Evolutionary conservation across 768 basidiomycete species (phyloP), one percentile per base, ranked within the genome.

Genomic region (Russula virescens): DNA sequence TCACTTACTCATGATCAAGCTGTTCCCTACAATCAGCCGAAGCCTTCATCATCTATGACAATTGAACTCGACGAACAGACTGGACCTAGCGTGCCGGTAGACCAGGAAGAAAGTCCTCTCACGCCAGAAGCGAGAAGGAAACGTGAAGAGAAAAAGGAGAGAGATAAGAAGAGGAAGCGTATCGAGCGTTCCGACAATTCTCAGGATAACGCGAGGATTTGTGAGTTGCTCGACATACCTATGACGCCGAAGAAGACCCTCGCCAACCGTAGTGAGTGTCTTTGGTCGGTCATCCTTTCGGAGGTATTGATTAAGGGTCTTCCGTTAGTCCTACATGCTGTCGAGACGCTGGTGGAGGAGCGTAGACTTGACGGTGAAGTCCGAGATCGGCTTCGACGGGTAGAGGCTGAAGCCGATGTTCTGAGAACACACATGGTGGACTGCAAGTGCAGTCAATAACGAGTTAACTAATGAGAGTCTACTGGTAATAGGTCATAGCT

Each of bases 221-320:
- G 35, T 49, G 25, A 14, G 5, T 48, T 58, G 19, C 47, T 58
- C 34, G 2, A n/a, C 3, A 40, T 58, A 18, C 5, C 14, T 9
- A 14, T n/a, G 10, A 13, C 10, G 3, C 56, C 56, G 1, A 35
- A n/a, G 23, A 49, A 58, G 5, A 40, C 35, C 5, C 56, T 48
- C 23, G 10, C 56, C 34, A 14, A 49, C 19, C 56, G 56, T 5
- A 58, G 56, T 58, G 35, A 58, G 56, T 48, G 5, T n/a, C 38
- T 14, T 5, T 38, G 13, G 25, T 3, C 14, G n/a, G 23, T 34
- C 45, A 14, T 13, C 23, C 38, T 26, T 14, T n/a, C 35, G 0
- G 23, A 18, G 18, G 16, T 49, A 40, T 48, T 25, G 35, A 48
- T 23, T 28, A n/a, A n/a, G 7, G 31, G 8, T 11, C 13, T 38